Percentiles rank a stretch among this genome's conserved stretches.
These are phyloP conservation scores for Apophysomyces sp. DNA, from an alignment of 371 early-diverging fungal species.

Conservation along the genomic window DNA sequence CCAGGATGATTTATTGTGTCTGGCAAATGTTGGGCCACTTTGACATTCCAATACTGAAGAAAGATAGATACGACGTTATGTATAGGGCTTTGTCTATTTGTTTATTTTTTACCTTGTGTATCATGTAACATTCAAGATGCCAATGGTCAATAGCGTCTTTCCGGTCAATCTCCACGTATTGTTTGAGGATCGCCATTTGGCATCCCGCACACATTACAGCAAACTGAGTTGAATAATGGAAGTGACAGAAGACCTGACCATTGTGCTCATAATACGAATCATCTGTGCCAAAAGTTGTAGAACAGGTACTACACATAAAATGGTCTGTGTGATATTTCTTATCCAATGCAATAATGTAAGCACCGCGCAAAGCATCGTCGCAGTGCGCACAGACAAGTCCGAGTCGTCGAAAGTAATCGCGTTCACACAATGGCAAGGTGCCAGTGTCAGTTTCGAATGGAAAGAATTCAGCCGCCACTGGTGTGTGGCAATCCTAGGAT, in stretches of 20 bases:
- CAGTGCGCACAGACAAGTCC: constrained; percentile 89
- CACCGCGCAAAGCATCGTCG: constrained; percentile 84
- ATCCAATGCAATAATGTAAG: constrained; percentile 90
- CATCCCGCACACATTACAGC: constrained; percentile 94
- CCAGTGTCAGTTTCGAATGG: constrained; percentile 65
- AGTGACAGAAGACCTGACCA: constrained; percentile 89
- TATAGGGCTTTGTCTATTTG: background rate
- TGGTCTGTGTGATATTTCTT: constrained; percentile 95
- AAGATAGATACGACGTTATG: background rate
- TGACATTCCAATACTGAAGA: constrained; percentile 69
- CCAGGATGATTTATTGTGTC: constrained; percentile 10
- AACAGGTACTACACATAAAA: constrained; percentile 92
- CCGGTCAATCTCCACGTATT: constrained; percentile 87
- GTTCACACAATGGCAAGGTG: constrained; percentile 77
- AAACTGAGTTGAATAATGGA: constrained; percentile 88
- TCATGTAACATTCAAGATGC: constrained; percentile 99
- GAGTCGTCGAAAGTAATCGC: constrained; percentile 85
- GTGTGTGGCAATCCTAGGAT: constrained; percentile 76
- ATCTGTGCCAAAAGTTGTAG: constrained; percentile 89
- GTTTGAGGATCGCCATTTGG: constrained; percentile 87
- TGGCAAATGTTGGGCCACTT: constrained; percentile 41
- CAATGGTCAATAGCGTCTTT: constrained; percentile 81
- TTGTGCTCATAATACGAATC: constrained; percentile 96
- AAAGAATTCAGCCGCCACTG: constrained; percentile 86
- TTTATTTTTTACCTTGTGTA: constrained; percentile 65